phyloP scores from a whole-genome alignment of 1,284 basidiomycete genomes.

The Mixia osmundae region DNA sequence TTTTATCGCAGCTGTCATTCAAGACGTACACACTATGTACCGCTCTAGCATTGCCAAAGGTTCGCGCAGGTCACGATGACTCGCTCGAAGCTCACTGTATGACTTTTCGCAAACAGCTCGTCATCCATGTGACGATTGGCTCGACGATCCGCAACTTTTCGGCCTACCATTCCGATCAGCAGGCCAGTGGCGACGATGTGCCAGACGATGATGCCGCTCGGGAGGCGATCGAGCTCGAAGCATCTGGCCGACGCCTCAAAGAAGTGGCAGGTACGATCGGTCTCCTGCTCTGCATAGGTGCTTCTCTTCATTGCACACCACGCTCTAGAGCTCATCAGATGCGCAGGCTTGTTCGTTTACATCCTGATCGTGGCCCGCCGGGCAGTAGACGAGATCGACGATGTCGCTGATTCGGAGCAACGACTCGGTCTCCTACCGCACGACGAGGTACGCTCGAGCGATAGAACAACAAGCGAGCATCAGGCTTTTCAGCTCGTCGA shows the following conservation, averaged over 20 bases:
- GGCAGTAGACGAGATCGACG: constrained; percentile 22
- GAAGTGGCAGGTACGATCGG: constrained; percentile 19
- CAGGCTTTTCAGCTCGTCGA: too few species aligned
- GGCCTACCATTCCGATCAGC: too few species aligned
- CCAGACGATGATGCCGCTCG: constrained; percentile 8
- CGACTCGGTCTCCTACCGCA: too few species aligned
- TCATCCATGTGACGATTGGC: constrained; percentile 23
- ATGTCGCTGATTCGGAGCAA: too few species aligned
- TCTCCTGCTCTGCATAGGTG: constrained; percentile 1
- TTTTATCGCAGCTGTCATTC: constrained; percentile 24
- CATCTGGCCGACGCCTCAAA: constrained; percentile 16
- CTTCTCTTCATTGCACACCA: neutral
- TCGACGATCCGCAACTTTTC: constrained; percentile 22
- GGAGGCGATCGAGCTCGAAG: constrained; percentile 9
- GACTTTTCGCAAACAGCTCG: too few species aligned
- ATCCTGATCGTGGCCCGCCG: constrained; percentile 25
- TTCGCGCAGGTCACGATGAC: too few species aligned
- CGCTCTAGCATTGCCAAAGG: constrained; percentile 27
- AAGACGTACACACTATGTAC: constrained; percentile 28
- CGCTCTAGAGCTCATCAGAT: constrained; percentile 17
- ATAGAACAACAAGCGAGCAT: too few species aligned
- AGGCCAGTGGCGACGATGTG: too few species aligned
- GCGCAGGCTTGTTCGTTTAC: constrained; percentile 27
- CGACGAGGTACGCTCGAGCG: too few species aligned
- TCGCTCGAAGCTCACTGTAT: too few species aligned